Base-by-base conservation (phyloP, 2,329 filamentous ascomycete genomes). In the Lachnellula occidentalis region DNA sequence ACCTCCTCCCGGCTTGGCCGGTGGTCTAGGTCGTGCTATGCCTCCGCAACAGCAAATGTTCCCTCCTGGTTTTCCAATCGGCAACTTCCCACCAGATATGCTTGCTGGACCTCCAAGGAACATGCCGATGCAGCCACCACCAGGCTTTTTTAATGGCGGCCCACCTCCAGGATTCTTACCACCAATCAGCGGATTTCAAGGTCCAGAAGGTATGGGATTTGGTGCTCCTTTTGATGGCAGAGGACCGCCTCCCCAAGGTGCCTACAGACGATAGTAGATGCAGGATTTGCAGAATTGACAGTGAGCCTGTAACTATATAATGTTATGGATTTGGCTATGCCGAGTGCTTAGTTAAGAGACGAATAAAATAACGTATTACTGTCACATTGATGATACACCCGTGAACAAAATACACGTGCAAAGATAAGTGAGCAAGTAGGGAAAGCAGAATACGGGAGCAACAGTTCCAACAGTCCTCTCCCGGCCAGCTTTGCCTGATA, bases 21-120 rank as follows among this genome's bases (percentile, higher is more conserved):
- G 70, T 36, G 73, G 72, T 58, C 2, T 58, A 24, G 59, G 59
- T n/a, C 63, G 66, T 45, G 64, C 62, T 60, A 74, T 77, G 58
- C 78, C 78, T 15, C 76, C 81, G 68, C 79, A 78, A 50, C 66
- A 67, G 54, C 78, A 76, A 58, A 82, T 83, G 74, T 84, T 80
- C 62, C 80, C 80, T 19, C 80, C 80, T n/a, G 82, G 79, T 66
- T 85, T 85, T 58, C 77, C 80, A 14, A 77, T 76, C 5, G 73
- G 71, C 22, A 71, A 70, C 19, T 73, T 78, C 66, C 76, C 67
- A 42, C 77, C 76, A 1, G 77, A 80, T 31, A 72, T 70, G 14
- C 74, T 82, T 69, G 55, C 59, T 22, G 63, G 64, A 19, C 62
- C 66, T 37, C 64, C 61, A 34, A 58, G 66, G 31, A 68, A 73